A percentile compares a stretch with the other conserved stretches of the same genome.
Conservation (phyloP, 2,329 filamentous ascomycete species). For the Massarina eburnea region DNA sequence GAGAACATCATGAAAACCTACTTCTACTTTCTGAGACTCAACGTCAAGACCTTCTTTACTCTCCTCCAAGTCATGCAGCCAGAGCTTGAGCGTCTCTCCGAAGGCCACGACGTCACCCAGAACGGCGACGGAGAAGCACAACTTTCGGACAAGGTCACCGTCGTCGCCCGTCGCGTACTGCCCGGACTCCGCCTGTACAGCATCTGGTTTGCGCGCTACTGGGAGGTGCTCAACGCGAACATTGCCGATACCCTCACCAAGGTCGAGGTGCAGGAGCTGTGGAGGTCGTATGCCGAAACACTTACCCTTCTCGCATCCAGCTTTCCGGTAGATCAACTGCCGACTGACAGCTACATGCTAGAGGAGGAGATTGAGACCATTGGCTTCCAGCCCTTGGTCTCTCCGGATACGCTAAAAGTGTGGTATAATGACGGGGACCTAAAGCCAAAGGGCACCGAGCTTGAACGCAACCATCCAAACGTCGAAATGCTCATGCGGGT, state of each 20-base stretch:
- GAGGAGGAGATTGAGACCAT: conserved; percentile 69
- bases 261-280: conserved; percentile 62
- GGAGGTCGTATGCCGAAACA: conserved; percentile 66
- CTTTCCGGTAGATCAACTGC: conserved; percentile 60
- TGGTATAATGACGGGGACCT: conserved; percentile 52
- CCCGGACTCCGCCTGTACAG: conserved; percentile 69
- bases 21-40: conserved; percentile 72
- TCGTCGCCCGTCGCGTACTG: conserved; percentile 61
- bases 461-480: conserved; percentile 58
- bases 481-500: conserved; percentile 69
- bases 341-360: conserved; percentile 62
- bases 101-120: conserved; percentile 49
- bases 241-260: conserved; percentile 57
- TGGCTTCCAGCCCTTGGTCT: conserved; percentile 63
- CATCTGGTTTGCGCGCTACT: conserved; percentile 64
- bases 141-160: conserved; percentile 56
- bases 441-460: conserved; percentile 58
- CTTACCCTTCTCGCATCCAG: conserved; percentile 61
- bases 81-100: conserved; percentile 64
- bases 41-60: conserved; percentile 73
- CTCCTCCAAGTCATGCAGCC: conserved; percentile 70
- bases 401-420: conserved; percentile 52
- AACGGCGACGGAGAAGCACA: conserved; percentile 36
- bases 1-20: conserved; percentile 45
- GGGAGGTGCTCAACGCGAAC: conserved; percentile 56